These are phyloP conservation scores for Termitomyces sp. DNA, from an alignment of 768 basidiomycete species.

Conservation along the genomic window DNA sequence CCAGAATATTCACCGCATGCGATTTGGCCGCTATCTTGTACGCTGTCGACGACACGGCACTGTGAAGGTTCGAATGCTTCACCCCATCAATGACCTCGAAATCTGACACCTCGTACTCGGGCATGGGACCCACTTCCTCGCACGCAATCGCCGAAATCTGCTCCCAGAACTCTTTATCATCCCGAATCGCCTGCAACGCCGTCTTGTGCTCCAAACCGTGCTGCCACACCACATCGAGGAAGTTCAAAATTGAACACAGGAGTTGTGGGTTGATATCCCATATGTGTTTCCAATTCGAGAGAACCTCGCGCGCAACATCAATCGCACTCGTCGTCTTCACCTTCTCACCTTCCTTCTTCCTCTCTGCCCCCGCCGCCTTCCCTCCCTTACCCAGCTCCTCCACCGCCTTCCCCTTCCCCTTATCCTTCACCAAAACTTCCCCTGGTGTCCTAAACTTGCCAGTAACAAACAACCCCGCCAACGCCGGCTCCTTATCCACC, in stretches of 20 bases:
- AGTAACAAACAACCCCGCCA: constrained; percentile 75
- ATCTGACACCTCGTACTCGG: constrained; percentile 61
- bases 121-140: constrained; percentile 71
- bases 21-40: constrained; percentile 74
- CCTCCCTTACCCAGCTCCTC: constrained; percentile 33
- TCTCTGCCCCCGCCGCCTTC: constrained; percentile 31
- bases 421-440: constrained; percentile 34
- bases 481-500: constrained; percentile 83
- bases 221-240: constrained; percentile 78
- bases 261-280: constrained; percentile 80
- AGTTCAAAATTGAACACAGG: constrained; percentile 70
- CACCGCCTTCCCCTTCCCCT: constrained; percentile 28
- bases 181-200: constrained; percentile 53
- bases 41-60: constrained; percentile 58
- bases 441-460: constrained; percentile 62
- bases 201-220: constrained; percentile 72
- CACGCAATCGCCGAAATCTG: constrained; percentile 61
- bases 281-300: constrained; percentile 68
- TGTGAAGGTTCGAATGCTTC: constrained; percentile 55
- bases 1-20: constrained; percentile 70
- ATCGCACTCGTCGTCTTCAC: constrained; percentile 55
- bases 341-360: constrained; percentile 27
- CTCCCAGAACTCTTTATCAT: constrained; percentile 67
- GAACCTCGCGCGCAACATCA: constrained; percentile 61
- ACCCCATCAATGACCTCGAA: constrained; percentile 47